Evolutionary conservation across 768 basidiomycete genomes (phyloP).

Genomic region (Infundibulicybe gibba): DNA sequence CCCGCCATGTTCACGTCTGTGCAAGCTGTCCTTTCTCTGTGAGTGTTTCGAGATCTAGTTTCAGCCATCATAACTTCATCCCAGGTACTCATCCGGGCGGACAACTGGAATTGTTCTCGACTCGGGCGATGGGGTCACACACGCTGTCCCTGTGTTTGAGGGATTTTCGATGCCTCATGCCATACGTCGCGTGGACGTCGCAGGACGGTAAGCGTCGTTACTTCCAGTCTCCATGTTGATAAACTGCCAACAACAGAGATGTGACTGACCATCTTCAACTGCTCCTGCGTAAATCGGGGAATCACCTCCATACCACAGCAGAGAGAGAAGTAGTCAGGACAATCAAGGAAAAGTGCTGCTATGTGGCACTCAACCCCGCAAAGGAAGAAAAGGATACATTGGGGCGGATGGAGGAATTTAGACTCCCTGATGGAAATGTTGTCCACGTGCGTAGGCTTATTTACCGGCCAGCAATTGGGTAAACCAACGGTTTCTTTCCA

Average conservation of each 20-base stretch:
- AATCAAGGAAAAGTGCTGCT: constrained; percentile 98
- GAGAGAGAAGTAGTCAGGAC: constrained; percentile 96
- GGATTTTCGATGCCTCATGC: constrained; percentile 99
- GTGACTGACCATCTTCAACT: constrained; percentile 96
- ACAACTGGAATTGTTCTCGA: constrained; percentile 99
- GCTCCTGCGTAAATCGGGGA: constrained; percentile 89
- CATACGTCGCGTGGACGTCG: constrained; percentile 92
- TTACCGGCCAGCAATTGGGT: neutral
- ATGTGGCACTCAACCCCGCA: constrained; percentile 85
- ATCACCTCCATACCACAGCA: constrained; percentile 94
- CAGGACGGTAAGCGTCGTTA: constrained; percentile 68
- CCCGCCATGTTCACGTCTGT: constrained; percentile 96
- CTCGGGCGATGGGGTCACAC: constrained; percentile 98
- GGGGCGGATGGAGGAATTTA: constrained; percentile 82
- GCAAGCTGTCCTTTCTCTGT: constrained; percentile 96
- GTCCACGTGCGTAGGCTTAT: constrained; percentile 61
- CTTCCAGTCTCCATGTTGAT: constrained; percentile 3
- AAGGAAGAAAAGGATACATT: constrained; percentile 93
- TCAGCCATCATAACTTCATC: neutral
- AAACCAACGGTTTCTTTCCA: constrained; percentile 25
- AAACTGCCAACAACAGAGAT: constrained; percentile 55
- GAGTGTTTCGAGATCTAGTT: constrained; percentile 22
- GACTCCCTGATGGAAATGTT: constrained; percentile 91
- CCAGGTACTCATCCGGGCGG: constrained; percentile 94
- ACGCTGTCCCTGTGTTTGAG: constrained; percentile 98